These are phyloP conservation scores for Coffea eugenioides DNA, from an alignment of 257 asterid genomes.

Conservation along the genomic window DNA sequence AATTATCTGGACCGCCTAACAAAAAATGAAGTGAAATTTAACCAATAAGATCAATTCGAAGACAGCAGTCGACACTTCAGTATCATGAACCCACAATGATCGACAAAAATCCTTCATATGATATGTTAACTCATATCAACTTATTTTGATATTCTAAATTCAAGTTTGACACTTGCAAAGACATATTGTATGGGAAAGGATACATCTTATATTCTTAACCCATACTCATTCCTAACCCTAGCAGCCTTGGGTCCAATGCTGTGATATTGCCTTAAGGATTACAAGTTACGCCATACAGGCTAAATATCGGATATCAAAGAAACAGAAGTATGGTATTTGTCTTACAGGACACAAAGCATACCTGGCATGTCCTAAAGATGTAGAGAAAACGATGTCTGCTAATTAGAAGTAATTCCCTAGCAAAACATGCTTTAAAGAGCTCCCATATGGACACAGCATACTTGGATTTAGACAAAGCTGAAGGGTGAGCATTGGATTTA, in stretches of 20 bases:
- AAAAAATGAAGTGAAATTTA: neutral
- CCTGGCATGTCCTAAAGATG: conserved; percentile 79
- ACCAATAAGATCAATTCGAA: neutral
- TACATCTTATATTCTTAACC: neutral
- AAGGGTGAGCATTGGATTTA: conserved; percentile 56
- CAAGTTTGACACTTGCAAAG: neutral
- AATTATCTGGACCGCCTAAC: neutral
- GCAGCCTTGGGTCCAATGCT: neutral
- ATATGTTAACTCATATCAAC: too few species aligned
- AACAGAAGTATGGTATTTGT: neutral
- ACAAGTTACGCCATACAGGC: neutral
- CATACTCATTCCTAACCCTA: neutral
- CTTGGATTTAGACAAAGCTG: conserved; percentile 63
- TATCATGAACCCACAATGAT: neutral
- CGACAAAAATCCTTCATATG: too few species aligned
- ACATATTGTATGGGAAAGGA: neutral
- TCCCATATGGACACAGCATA: conserved; percentile 63
- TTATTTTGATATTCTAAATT: neutral
- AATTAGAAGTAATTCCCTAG: conserved; percentile 73
- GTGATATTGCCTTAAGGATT: neutral
- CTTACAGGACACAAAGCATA: conserved; percentile 25
- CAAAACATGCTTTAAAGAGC: conserved; percentile 74
- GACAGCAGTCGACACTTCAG: neutral
- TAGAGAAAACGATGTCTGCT: conserved; percentile 69
- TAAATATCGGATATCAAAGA: neutral